Conservation (phyloP, 306 rosid species). For the Abrus precatorius region DNA sequence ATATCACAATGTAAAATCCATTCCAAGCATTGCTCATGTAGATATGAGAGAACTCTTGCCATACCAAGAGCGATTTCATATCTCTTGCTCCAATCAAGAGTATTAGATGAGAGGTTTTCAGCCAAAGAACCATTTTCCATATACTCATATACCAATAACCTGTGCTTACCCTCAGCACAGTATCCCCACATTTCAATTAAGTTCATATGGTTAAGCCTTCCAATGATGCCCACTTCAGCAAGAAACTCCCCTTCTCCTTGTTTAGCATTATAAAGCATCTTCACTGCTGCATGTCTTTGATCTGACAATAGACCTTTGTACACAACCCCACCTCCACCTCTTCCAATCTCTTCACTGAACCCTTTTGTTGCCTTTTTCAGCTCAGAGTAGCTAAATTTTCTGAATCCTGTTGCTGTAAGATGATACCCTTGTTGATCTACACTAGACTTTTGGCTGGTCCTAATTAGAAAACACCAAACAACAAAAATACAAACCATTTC, state of each 20-base stretch:
- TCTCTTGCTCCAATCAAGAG: conserved; percentile 46
- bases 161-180: conserved; percentile 47
- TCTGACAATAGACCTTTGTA: conserved; percentile 59
- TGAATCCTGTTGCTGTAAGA: conserved; percentile 45
- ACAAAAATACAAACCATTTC: conserved; percentile 19
- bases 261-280: conserved; percentile 53
- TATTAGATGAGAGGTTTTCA: conserved; percentile 7
- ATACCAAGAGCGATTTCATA: conserved; percentile 43
- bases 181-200: conserved; percentile 56
- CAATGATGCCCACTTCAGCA: conserved; percentile 49
- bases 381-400: conserved; percentile 54
- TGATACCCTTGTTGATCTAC: conserved; percentile 33
- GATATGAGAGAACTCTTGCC: conserved; percentile 48
- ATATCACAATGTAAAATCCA: conserved; percentile 51
- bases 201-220: conserved; percentile 53
- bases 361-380: conserved; percentile 54
- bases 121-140: conserved; percentile 55
- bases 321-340: conserved; percentile 65
- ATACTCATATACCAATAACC: conserved; percentile 44
- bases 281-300: conserved; percentile 57
- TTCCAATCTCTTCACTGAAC: conserved; percentile 63
- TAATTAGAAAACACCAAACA: conserved; percentile 5
- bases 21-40: conserved; percentile 48
- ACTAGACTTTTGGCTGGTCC: conserved; percentile 35
- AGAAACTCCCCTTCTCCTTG: conserved; percentile 51